A percentile compares a stretch with the other conserved stretches of the same genome.
Evolutionary conservation across 176 grass and related monocot genomes (phyloP).

Genomic region (Carex pumila): DNA sequence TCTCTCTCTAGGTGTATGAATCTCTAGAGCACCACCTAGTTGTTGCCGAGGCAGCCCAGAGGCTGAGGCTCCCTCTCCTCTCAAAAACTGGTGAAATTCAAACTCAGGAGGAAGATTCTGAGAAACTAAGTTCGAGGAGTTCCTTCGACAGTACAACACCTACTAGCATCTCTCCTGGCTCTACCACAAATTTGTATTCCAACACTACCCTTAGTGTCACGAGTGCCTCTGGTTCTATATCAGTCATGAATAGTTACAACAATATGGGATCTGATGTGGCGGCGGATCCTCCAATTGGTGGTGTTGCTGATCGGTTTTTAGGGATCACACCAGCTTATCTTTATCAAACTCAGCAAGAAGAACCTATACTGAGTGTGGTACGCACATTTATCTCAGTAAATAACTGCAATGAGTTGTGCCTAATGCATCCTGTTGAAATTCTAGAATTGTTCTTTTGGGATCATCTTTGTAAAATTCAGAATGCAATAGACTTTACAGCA

Average conservation of each 20-base stretch:
- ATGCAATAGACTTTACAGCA: not conserved
- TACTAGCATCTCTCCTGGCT: slow-evolving; percentile 56
- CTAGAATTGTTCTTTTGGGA: not conserved
- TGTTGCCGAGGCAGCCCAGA: slow-evolving; percentile 69
- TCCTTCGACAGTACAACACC: slow-evolving; percentile 59
- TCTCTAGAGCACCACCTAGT: slow-evolving; percentile 72
- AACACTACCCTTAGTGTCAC: slow-evolving; percentile 38
- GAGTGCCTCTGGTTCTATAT: slow-evolving; percentile 20
- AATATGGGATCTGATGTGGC: slow-evolving; percentile 24
- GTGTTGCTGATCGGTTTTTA: slow-evolving; percentile 83
- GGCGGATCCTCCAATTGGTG: slow-evolving; percentile 60
- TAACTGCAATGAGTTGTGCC: not conserved
- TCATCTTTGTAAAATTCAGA: not conserved
- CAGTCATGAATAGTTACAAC: slow-evolving; percentile 7
- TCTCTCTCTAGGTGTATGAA: slow-evolving; percentile 65
- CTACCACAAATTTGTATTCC: slow-evolving; percentile 65
- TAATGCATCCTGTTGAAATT: not conserved
- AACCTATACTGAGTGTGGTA: slow-evolving; percentile 64
- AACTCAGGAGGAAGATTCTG: slow-evolving; percentile 73
- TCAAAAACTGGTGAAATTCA: slow-evolving; percentile 75
- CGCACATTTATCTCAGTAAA: not conserved
- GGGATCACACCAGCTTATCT: slow-evolving; percentile 78
- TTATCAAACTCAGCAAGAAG: slow-evolving; percentile 78
- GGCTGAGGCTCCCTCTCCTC: slow-evolving; percentile 81
- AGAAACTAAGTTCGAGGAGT: slow-evolving; percentile 68